Evolutionary conservation across 768 basidiomycete genomes (phyloP).

Genomic region (Hypholoma sublateritium): DNA sequence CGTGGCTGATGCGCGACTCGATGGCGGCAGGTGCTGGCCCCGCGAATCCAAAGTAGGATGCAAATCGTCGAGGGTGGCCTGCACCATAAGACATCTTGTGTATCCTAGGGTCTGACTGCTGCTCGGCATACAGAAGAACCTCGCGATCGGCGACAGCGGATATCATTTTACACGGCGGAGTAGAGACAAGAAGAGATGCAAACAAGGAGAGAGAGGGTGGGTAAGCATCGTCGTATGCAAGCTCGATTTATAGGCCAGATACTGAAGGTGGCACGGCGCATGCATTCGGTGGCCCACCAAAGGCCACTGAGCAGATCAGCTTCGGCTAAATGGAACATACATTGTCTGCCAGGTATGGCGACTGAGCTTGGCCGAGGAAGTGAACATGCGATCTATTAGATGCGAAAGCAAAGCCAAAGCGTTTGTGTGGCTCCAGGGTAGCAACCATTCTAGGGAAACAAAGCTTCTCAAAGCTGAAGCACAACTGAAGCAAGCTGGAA

Average conservation of each 20-base stretch:
- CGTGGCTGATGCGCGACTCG: neutral
- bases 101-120: neutral
- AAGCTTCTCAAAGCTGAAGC: too few relatives aligned
- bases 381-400: too few relatives aligned
- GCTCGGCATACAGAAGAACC: neutral
- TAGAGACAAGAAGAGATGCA: neutral
- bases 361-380: too few relatives aligned
- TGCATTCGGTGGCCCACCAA: neutral
- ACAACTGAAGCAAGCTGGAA: too few relatives aligned
- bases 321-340: neutral
- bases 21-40: neutral
- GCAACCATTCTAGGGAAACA: too few relatives aligned
- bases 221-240: neutral
- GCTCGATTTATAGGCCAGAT: neutral
- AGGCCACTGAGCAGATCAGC: neutral
- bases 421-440: too few relatives aligned
- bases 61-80: neutral
- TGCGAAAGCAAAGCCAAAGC: too few relatives aligned
- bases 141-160: neutral
- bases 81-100: neutral
- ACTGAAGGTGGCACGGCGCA: neutral
- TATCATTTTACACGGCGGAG: neutral
- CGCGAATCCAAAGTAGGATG: neutral
- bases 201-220: neutral
- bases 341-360: neutral